A percentile compares a stretch with the other conserved stretches of the same genome.
These are phyloP conservation scores for Picea sitchensis DNA, from an alignment of 75 land plant species.

Conservation along the genomic window DNA sequence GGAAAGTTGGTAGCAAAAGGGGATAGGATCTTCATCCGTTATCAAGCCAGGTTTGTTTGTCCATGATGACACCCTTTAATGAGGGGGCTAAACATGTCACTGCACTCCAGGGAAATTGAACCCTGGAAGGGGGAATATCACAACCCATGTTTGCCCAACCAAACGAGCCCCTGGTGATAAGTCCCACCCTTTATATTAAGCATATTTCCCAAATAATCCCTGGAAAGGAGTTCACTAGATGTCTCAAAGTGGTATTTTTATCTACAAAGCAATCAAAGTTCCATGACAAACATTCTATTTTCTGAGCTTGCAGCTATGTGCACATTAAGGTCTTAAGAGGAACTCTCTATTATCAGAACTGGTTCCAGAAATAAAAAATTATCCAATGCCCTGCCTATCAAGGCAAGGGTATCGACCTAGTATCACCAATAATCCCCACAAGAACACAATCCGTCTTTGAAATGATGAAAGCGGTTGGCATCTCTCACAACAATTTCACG, in stretches of 20 bases:
- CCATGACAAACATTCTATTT: not conserved
- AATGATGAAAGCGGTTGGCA: constrained; percentile 15
- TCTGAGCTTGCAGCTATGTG: not conserved
- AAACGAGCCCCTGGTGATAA: no score
- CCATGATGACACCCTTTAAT: no score
- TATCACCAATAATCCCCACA: constrained; percentile 17
- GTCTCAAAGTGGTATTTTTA: not conserved
- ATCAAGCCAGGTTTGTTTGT: no score
- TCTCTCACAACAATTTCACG: constrained; percentile 13
- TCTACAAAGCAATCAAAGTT: not conserved
- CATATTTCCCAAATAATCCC: not conserved
- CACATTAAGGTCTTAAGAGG: not conserved
- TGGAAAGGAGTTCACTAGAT: not conserved
- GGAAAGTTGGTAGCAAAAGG: no score
- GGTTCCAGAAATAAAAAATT: not conserved
- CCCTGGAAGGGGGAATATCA: no score
- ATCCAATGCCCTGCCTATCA: not conserved
- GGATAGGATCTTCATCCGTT: no score
- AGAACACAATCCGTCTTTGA: constrained; percentile 11
- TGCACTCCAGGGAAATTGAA: no score
- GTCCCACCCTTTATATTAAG: no score
- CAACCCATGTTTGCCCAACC: no score
- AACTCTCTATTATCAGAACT: not conserved
- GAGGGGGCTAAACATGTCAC: no score
- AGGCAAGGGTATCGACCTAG: not conserved